phyloP scores from a whole-genome alignment of 1,139 yeast genomes.

The Suhomyces maxii region DNA sequence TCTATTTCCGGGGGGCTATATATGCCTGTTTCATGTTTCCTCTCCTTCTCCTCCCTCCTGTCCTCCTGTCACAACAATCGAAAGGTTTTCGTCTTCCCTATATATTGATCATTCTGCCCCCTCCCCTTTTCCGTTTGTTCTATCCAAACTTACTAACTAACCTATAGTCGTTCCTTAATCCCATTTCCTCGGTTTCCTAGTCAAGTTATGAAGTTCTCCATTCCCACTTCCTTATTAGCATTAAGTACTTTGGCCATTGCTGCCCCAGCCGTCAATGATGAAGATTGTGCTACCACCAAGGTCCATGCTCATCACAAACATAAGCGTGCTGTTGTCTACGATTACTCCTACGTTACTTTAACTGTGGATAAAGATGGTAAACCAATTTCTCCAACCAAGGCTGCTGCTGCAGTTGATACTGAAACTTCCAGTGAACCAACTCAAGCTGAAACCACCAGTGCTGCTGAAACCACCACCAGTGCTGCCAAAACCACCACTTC shows the following conservation, averaged over 20 bases:
- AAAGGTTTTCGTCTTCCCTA: neutral
- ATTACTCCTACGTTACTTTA: conserved; percentile 76
- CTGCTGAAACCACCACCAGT: conserved; percentile 6
- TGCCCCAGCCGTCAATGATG: conserved; percentile 32
- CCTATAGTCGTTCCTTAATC: conserved; percentile 19
- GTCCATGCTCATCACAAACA: conserved; percentile 66
- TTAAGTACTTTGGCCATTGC: conserved; percentile 28
- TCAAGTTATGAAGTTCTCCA: conserved; percentile 31
- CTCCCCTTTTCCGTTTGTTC: neutral
- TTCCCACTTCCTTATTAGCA: conserved; percentile 30
- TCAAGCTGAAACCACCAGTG: conserved; percentile 6
- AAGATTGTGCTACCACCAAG: conserved; percentile 40
- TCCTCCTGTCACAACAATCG: neutral
- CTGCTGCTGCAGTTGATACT: conserved; percentile 8
- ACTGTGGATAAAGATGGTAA: conserved; percentile 69
- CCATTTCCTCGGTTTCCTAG: conserved; percentile 8
- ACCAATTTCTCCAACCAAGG: conserved; percentile 5
- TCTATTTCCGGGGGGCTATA: too few species aligned
- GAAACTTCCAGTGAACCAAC: conserved; percentile 7
- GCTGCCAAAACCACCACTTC: conserved; percentile 8
- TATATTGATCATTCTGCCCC: neutral
- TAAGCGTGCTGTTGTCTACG: conserved; percentile 78
- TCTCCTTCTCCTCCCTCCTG: neutral
- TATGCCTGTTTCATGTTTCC: too few species aligned
- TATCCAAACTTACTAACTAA: conserved; percentile 8